A percentile compares a stretch with the other conserved stretches of the same genome.
Evolutionary conservation across 2,329 filamentous ascomycete genomes (phyloP).

Genomic region (Monilinia polystroma): DNA sequence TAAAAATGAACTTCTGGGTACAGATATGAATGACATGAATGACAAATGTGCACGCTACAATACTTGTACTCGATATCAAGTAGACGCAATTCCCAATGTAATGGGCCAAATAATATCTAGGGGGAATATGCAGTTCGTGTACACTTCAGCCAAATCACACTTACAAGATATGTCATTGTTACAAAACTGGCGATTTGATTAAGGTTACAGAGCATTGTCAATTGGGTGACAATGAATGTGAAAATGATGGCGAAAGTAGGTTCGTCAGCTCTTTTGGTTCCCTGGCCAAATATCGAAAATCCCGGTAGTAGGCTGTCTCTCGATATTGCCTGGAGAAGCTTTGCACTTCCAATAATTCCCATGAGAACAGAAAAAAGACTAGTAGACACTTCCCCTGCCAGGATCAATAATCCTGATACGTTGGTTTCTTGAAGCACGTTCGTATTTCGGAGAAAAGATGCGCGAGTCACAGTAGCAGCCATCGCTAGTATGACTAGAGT

Average conservation of each 20-base stretch:
- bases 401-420: constrained; percentile 68
- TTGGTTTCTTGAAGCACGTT: constrained; percentile 84
- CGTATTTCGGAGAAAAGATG: constrained; percentile 64
- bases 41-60: neutral
- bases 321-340: constrained; percentile 79
- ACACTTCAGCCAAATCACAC: constrained; percentile 26
- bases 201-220: constrained; percentile 78
- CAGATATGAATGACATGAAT: neutral
- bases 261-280: constrained; percentile 69
- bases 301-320: constrained; percentile 78
- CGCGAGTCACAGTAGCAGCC: constrained; percentile 71
- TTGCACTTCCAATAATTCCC: constrained; percentile 82
- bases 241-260: constrained; percentile 73
- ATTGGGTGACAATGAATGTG: constrained; percentile 72
- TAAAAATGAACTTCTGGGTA: neutral
- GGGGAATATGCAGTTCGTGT: neutral
- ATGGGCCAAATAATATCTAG: too few relatives aligned
- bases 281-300: constrained; percentile 69
- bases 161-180: constrained; percentile 80
- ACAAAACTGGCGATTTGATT: constrained; percentile 89
- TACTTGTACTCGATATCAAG: neutral
- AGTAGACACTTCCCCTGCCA: constrained; percentile 79
- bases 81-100: too few relatives aligned
- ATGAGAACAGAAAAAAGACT: constrained; percentile 84
- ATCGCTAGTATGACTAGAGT: constrained; percentile 74